Evolutionary conservation across 208 protist genomes (phyloP).

Genomic region (Crithidia mellificae): DNA sequence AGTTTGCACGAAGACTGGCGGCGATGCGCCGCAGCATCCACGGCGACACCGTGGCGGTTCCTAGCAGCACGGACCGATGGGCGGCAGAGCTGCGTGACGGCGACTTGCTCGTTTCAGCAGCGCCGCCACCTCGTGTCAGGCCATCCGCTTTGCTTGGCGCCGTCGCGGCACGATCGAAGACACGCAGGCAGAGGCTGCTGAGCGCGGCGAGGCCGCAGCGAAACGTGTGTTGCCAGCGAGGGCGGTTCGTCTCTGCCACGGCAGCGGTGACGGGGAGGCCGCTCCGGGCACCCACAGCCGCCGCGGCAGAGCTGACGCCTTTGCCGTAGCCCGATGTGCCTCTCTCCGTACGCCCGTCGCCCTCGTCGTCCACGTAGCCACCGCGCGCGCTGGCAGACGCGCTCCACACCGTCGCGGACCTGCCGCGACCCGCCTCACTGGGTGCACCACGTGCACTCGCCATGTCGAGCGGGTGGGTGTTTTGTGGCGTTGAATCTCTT

Average conservation of each 20-base stretch:
- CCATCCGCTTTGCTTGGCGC: not conserved
- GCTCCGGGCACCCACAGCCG: not conserved
- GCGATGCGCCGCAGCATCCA: constrained; percentile 28
- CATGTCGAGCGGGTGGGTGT: too few relatives aligned
- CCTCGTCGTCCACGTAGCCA: not conserved
- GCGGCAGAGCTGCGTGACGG: too few relatives aligned
- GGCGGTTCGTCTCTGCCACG: constrained; percentile 19
- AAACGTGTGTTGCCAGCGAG: constrained; percentile 41
- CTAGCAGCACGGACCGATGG: constrained; percentile 14
- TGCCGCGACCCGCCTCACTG: too few relatives aligned
- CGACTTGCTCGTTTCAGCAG: too few relatives aligned
- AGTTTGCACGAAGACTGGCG: too few relatives aligned
- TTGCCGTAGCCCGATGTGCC: not conserved
- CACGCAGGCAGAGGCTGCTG: constrained; percentile 27
- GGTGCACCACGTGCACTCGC: too few relatives aligned
- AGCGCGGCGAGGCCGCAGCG: constrained; percentile 25
- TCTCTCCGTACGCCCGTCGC: not conserved
- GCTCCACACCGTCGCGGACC: constrained; percentile 1
- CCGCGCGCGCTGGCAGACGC: not conserved
- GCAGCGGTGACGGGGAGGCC: constrained; percentile 30
- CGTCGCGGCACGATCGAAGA: constrained; percentile 25
- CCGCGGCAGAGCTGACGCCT: not conserved
- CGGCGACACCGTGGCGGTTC: constrained; percentile 14
- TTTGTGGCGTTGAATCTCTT: not conserved
- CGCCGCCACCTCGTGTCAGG: too few relatives aligned